Evolutionary conservation across 2,329 filamentous ascomycete species (phyloP).

Genomic region (Ophiostoma ulmi): DNA sequence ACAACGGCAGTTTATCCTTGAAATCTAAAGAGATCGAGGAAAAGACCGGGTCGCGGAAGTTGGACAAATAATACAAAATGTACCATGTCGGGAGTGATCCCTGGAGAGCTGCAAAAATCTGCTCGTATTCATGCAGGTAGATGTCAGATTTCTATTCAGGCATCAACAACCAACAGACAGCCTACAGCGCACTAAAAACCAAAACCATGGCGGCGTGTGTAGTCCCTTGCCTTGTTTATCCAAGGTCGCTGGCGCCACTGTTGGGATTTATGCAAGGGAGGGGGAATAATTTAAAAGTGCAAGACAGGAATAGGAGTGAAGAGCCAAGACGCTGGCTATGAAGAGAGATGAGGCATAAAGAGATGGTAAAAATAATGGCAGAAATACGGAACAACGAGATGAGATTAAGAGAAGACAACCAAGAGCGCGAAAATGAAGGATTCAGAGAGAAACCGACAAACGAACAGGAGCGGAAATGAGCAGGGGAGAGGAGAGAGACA

Average conservation of each 20-base stretch:
- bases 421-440: no score
- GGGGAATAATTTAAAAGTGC: no score
- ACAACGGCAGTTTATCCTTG: neutral
- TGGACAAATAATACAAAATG: neutral
- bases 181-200: neutral
- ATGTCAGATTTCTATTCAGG: neutral
- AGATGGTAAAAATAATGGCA: no score
- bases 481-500: neutral
- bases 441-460: no score
- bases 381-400: no score
- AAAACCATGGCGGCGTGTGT: slow-evolving; percentile 2
- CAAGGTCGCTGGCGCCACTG: neutral
- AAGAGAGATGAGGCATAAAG: no score
- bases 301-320: no score
- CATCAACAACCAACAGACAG: neutral
- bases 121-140: neutral
- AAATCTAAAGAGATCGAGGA: no score
- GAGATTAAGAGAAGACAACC: no score
- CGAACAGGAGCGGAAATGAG: neutral
- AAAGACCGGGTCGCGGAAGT: neutral
- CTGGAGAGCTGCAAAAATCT: neutral
- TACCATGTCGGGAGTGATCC: neutral
- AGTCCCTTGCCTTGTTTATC: neutral
- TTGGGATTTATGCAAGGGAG: neutral
- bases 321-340: no score